Base-by-base conservation (phyloP, 163 green algal species). In the Prototheca cutis region DNA sequence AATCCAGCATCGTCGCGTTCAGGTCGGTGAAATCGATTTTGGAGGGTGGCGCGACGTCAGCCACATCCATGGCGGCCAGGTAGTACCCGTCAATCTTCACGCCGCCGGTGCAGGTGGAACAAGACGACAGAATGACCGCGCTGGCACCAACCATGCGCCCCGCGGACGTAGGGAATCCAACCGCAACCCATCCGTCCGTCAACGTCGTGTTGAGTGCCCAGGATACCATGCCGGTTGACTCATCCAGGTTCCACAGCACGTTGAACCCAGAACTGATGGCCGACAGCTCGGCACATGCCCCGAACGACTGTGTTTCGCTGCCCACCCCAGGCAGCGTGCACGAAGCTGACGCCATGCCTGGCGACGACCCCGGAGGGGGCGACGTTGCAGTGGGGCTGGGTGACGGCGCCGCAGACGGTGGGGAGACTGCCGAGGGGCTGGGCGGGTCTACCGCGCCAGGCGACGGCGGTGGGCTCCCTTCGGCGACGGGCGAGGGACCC, bases 141-240 rank as follows among this genome's bases (percentile, higher is more conserved):
- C 28, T 51, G 32, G 32, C 28, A 6, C 65, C 58, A 34, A 63
- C 32, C 65, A 72, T 72, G 24, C 33, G 27, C 15, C 58, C 58
- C 0, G 58, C 42, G 25, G 15, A 27, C 28, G 52, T 34, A 6
- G 65, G 65, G 53, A 72, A 72, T 33, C 65, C 65, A 3, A 70
- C 30, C 1, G 48, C 63, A 29, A 56, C 56, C 56, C 56, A 70
- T 36, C 56, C 51, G 19, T 36, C 45, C 3, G 8, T 56, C 13
- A 25, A 29, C 0, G 40, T 48, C 13, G 61, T 55, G 21, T 28
- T 47, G 23, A 67, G 40, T 5, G 40, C 61, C 23, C 59, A 34
- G 8, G 23, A 25, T 24, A 67, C 25, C 30, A 24, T 42, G 42
- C 10, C 42, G 10, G 13, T 25, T 17, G 13, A 17, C 3, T 42